Base-by-base conservation (phyloP, 257 asterid species). In the Osmanthus fragrans region DNA sequence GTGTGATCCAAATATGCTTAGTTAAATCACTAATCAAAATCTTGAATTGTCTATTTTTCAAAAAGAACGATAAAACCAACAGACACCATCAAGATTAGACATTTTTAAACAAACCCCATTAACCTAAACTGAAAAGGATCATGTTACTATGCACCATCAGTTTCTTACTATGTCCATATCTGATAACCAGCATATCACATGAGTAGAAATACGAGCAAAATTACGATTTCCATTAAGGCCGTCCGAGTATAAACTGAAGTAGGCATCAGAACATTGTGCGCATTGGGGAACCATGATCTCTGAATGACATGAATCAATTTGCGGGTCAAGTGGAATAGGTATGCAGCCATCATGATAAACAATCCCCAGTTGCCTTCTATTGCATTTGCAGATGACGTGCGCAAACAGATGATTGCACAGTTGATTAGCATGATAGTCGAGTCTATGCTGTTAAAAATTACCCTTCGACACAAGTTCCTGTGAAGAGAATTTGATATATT, bases 291-390 rank as follows among this genome's bases (percentile, higher is more conserved):
- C 19, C 68, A 7, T 10, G 29, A 73, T 4, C 25, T 27, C 54
- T 54, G 71, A 54, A 29, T 10, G 4, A 75, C 56, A n/a, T 47
- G 79, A 63, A 63, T 42, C 66, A 75, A 39, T 63, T 74, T 83
- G 60, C 27, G n/a, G 29, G 49, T 49, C 84, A 80, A 33, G 72
- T 78, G 80, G 32, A 74, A 29, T 7, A 83, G 73, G 23, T 85
- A 83, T 34, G 78, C 83, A 63, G 25, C 56, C 84, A 85, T 51
- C 71, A 70, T 70, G 39, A 78, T 4, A 10, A 71, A 36, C 79
- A 83, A 54, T 70, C 70, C 70, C 80, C 84, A 74, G 71, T 75
- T 75, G 27, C 74, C 75, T 21, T 70, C 77, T 5, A 64, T 39
- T 29, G 58, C 74, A 40, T 77, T 58, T 21, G 75, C 81, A 60